Percentiles rank a stretch among this genome's conserved stretches.
phyloP scores from a whole-genome alignment of 1,284 basidiomycete genomes.

The Microbotryum saponariae region DNA sequence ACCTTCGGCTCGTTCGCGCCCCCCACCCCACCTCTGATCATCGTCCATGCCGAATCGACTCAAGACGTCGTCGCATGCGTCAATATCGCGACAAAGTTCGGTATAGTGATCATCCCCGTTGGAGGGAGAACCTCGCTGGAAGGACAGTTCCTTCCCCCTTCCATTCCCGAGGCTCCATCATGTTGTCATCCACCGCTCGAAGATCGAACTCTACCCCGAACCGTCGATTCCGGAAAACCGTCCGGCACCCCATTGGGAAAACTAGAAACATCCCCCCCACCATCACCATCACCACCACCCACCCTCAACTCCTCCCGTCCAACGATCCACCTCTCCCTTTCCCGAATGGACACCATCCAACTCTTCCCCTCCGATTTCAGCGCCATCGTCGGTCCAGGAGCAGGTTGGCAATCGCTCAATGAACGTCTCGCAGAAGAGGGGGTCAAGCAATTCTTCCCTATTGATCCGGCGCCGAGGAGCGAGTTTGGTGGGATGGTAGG shows the following conservation, averaged over 20 bases:
- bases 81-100: conserved; percentile 54
- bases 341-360: conserved; percentile 67
- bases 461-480: conserved; percentile 40
- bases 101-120: conserved; percentile 58
- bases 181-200: conserved; percentile 12
- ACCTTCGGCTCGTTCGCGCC: conserved; percentile 15
- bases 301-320: conserved; percentile 3
- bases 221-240: neutral
- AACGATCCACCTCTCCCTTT: conserved; percentile 22
- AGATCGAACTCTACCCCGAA: neutral
- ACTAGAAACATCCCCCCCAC: no score
- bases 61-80: conserved; percentile 58
- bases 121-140: conserved; percentile 62
- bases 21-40: conserved; percentile 8
- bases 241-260: no score
- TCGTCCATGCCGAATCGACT: conserved; percentile 19
- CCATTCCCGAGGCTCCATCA: neutral
- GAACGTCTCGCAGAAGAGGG: conserved; percentile 58
- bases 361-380: conserved; percentile 67
- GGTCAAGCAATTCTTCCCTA: conserved; percentile 79
- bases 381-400: conserved; percentile 68
- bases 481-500: conserved; percentile 22
- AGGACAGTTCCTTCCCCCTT: conserved; percentile 48
- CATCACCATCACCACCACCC: no score
- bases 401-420: conserved; percentile 79